Conservation (phyloP, 2,329 filamentous ascomycete genomes). For the Fusarium heterosporum region DNA sequence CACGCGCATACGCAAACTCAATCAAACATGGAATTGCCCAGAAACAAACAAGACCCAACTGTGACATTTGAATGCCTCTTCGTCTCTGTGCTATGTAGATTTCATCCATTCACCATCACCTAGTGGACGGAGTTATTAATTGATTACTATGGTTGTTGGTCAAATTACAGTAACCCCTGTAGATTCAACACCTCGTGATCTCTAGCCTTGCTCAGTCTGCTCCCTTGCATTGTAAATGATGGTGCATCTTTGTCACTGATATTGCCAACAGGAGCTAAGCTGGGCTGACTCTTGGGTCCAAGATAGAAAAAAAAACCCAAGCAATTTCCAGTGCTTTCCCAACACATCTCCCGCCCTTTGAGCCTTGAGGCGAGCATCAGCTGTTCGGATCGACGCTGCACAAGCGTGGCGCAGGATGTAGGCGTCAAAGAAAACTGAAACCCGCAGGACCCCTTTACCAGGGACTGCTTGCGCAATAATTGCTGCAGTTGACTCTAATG, state of each 20-base stretch:
- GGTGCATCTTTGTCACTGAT: constrained; percentile 18
- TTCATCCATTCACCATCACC: constrained; percentile 11
- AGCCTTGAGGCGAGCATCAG: constrained; percentile 20
- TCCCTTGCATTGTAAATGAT: constrained; percentile 36
- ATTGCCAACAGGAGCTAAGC: constrained; percentile 9
- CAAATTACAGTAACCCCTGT: constrained; percentile 42
- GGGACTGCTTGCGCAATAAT: constrained; percentile 12
- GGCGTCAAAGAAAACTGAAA: constrained; percentile 37
- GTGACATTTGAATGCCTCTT: constrained; percentile 7
- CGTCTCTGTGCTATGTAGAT: constrained; percentile 18
- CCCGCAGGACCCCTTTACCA: constrained; percentile 25
- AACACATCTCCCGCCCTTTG: constrained; percentile 19
- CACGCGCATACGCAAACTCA: constrained; percentile 22
- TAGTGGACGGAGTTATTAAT: constrained; percentile 10
- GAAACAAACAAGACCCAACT: constrained; percentile 9
- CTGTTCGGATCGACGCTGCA: constrained; percentile 37
- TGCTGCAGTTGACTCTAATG: no score
- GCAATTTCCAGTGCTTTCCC: constrained; percentile 10
- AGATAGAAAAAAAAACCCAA: constrained; percentile 3
- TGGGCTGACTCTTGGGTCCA: constrained; percentile 5
- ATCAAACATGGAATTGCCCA: constrained; percentile 35
- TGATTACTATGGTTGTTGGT: constrained; percentile 19
- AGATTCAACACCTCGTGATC: constrained; percentile 45
- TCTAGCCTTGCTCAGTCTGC: constrained; percentile 38
- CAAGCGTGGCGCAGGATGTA: constrained; percentile 14